These are phyloP conservation scores for Sugiyamaella americana DNA, from an alignment of 805 yeast species.

Conservation along the genomic window DNA sequence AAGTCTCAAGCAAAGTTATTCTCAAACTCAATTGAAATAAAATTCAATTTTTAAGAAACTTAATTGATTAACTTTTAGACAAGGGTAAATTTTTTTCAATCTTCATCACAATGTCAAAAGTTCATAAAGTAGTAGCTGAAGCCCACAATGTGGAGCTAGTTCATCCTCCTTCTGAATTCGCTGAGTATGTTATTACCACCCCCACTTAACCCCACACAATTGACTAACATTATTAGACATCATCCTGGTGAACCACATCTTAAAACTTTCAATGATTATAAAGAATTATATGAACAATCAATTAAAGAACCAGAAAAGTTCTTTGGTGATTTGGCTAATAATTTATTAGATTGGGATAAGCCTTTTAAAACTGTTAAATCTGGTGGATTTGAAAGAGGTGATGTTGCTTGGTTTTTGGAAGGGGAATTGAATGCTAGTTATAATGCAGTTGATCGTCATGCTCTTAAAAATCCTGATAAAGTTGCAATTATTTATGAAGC, in stretches of 20 bases:
- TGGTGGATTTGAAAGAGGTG: constrained; percentile 68
- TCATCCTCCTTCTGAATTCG: constrained; percentile 25
- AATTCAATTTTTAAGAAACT: too few species aligned
- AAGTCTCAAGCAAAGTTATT: too few species aligned
- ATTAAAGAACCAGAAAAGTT: constrained; percentile 73
- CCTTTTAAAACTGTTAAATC: constrained; percentile 59
- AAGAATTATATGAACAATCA: constrained; percentile 62
- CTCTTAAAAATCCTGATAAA: constrained; percentile 77
- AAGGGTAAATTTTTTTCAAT: too few species aligned
- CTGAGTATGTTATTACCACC: constrained; percentile 7
- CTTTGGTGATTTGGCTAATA: constrained; percentile 70
- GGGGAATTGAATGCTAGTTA: constrained; percentile 91
- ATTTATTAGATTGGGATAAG: constrained; percentile 70
- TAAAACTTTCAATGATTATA: constrained; percentile 58
- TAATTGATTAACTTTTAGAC: too few species aligned
- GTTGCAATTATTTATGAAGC: constrained; percentile 74
- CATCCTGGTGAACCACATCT: constrained; percentile 44
- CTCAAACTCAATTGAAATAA: too few species aligned
- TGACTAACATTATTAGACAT: constrained; percentile 1
- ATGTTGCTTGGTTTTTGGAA: constrained; percentile 85
- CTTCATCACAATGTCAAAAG: too few species aligned
- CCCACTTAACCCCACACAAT: background rate
- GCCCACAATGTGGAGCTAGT: constrained; percentile 17
- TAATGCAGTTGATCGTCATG: constrained; percentile 95
- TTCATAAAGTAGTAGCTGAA: constrained; percentile 17